Base-by-base conservation (phyloP, 1,139 yeast species). In the Candida neerlandica region DNA sequence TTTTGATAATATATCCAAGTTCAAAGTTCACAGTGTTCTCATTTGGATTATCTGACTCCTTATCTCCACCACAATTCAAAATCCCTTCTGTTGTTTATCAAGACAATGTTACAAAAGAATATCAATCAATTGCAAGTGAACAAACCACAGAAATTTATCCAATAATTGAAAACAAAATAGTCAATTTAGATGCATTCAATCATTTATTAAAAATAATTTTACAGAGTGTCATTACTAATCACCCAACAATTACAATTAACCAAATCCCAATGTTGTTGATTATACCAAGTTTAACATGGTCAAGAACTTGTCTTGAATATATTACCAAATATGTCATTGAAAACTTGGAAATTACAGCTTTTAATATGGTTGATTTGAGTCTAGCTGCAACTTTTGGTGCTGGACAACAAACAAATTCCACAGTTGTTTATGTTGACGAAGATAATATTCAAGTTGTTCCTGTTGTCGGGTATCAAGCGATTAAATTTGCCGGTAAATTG, bases 351-450 rank as follows among this genome's bases (percentile, higher is more conserved):
- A 75, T 90, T 48, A 85, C 89, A 6, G 95, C 89, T 0, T 82
- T 92, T 59, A 78, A 89, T 46, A 65, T 90, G 2, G 62, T 89
- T 43, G 91, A 96, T 48, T 71, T 80, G 35, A 76, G 94, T 1
- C 70, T 91, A 43, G 89, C 92, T 4, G 75, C 92, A 1, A 75
- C 86, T 12, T 91, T 85, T 66, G 95, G 97, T 0, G 78, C 86
- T 62, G 84, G 86, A 2, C 69, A 77, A 54, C 72, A 77, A 29
- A 71, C 84, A 16, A 81, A 77, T 50, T 80, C 94, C 1, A 68
- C 86, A 37, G 89, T 94, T 19, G 83, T 94, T 43, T 96, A 94
- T 65, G 77, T 94, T 41, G 98, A 98, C 18, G 73, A 77, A 52
- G 82, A 85, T 40, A 81, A 84, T 57, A 82, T 90, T 1, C 96